Evolutionary conservation across 2,329 filamentous ascomycete genomes (phyloP), one percentile per base, ranked within the genome.

Genomic region (Lachnellula occidentalis): DNA sequence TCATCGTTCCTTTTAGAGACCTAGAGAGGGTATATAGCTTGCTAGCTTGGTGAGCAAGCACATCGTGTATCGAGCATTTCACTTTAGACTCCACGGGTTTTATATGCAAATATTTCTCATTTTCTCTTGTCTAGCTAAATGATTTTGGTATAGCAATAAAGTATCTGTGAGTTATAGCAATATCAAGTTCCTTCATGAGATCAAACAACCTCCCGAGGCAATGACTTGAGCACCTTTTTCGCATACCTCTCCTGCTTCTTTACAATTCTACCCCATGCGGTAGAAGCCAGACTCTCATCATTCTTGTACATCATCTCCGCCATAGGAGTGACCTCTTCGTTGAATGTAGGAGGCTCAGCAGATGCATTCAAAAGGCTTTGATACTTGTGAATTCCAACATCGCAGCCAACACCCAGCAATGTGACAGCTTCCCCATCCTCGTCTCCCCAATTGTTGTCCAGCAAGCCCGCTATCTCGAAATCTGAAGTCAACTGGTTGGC

Each of bases 161-260:
- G 43, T 22, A 21, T 15, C 11, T 24, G 15, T 45, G n/a, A 27
- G 5, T 21, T 27, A n/a, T 17, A 11, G n/a, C 22, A 12, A 46
- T 31, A 14, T 21, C 19, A 14, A 43, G 21, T 24, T 21, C 17
- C 43, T n/a, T 46, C 43, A 8, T 34, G 5, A 24, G 19, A 37
- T 52, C 41, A 45, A 24, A 34, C 37, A 50, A n/a, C 21, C 45
- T 45, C 47, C 22, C 45, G n/a, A 27, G 31, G 42, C 46, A 57
- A 50, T 41, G 50, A 48, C 53, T 56, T 63, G 17, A 55, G 24
- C 22, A 66, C 17, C 48, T 59, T 65, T 43, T 57, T 56, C 17
- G 45, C 49, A 43, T 51, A 54, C 52, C 60, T 65, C 37, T 61
- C 54, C 42, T 63, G 58, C 51, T 61, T 63, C 49, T 47, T 61